These are phyloP conservation scores for Claviceps humidiphila DNA, from an alignment of 2,329 filamentous ascomycete genomes.

Conservation along the genomic window DNA sequence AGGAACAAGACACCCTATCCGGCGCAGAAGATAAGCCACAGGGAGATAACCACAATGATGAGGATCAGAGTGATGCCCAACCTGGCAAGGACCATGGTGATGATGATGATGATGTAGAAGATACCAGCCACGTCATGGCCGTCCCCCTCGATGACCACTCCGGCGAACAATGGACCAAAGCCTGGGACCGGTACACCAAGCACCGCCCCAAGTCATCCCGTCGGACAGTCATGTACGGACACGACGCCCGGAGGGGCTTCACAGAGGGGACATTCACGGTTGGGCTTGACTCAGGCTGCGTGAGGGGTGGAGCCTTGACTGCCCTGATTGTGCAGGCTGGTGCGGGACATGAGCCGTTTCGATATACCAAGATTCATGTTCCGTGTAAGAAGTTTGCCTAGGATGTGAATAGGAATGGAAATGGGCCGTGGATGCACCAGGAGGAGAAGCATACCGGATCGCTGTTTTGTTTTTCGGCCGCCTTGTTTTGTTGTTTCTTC, in stretches of 20 bases:
- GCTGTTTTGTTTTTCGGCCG: not conserved
- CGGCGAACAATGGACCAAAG: slow-evolving; percentile 55
- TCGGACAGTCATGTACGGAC: slow-evolving; percentile 71
- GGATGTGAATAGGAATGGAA: not conserved
- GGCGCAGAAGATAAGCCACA: slow-evolving; percentile 9
- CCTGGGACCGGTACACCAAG: slow-evolving; percentile 41
- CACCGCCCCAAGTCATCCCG: slow-evolving; percentile 20
- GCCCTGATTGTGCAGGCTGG: slow-evolving; percentile 58
- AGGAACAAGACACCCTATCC: not conserved
- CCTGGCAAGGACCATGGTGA: not conserved
- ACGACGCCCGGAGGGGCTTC: slow-evolving; percentile 65
- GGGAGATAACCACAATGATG: not conserved
- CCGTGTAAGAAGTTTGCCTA: slow-evolving; percentile 17
- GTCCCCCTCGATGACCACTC: slow-evolving; percentile 28
- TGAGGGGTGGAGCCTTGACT: slow-evolving; percentile 60
- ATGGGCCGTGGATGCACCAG: not conserved
- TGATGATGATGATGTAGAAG: not conserved
- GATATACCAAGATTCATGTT: slow-evolving; percentile 27
- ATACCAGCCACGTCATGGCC: slow-evolving; percentile 14
- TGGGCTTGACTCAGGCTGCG: slow-evolving; percentile 76
- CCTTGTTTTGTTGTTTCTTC: not conserved
- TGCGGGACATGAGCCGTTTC: slow-evolving; percentile 17
- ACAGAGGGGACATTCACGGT: slow-evolving; percentile 52
- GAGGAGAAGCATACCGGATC: not conserved
- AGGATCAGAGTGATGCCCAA: no score